Base-by-base conservation (phyloP, 139 green algal species). In the Chlamydomonas incerta region DNA sequence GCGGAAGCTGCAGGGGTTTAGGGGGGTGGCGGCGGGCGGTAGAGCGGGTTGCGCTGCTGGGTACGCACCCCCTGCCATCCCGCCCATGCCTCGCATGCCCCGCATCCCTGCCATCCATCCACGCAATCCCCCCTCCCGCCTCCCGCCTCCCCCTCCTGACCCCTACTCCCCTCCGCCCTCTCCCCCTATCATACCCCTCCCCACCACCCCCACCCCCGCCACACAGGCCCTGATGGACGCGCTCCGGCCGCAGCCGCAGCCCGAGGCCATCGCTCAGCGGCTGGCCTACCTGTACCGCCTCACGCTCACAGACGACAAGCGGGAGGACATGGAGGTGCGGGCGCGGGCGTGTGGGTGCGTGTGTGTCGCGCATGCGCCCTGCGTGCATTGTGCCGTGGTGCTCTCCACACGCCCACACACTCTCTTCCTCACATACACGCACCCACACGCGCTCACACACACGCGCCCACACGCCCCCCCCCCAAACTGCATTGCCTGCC, bases 241-340 rank as follows among this genome's bases (percentile, higher is more conserved):
- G 0, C 46, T 83, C 23, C 62, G 63, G 24, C 66, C 74, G 31
- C 46, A 66, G 47, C 68, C 60, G 0, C 35, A 85, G 29, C 65
- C 72, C 9, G 73, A 91, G 63, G 68, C 76, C 46, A 77, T 81
- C 28, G 77, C 77, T 2, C 77, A 83, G 37, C 87, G 68, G 34
- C 82, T 88, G 77, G 35, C 87, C 18, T 66, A 60, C 31, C 77
- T 86, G 74, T n/a, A 41, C 17, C 15, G 63, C 14, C 28, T 52
- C 14, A 33, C 20, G 17, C 62, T 65, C 13, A 2, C 11, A 20
- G 62, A 83, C 35, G 41, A 52, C 28, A 46, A 41, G 29, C 29
- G n/a, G 18, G 29, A 46, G 14, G 28, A 52, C 23, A 63, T 62
- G 37, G 77, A 74, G 37, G 77, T 82, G 28, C 3, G 60, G 11